Evolutionary conservation across 768 basidiomycete genomes (phyloP).

Genomic region (Serendipita sp.): DNA sequence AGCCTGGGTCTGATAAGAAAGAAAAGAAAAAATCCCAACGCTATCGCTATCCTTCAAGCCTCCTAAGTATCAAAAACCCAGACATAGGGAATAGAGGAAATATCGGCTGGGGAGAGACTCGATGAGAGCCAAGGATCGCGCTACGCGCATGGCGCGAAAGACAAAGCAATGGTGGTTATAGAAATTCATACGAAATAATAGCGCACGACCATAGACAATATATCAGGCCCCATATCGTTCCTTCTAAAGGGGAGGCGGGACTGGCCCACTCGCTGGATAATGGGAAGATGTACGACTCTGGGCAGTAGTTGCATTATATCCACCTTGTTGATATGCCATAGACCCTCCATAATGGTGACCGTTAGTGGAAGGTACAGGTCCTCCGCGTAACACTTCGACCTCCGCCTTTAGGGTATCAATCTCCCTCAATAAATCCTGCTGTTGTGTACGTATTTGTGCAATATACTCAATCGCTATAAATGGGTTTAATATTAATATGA

Average conservation of each 20-base stretch:
- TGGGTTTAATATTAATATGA: background rate
- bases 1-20: no score
- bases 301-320: background rate
- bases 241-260: background rate
- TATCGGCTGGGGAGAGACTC: no score
- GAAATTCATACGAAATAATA: no score
- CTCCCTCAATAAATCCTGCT: constrained; percentile 64
- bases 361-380: constrained; percentile 23
- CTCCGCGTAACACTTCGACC: constrained; percentile 44
- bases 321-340: background rate
- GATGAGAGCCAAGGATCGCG: no score
- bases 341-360: background rate
- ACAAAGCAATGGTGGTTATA: no score
- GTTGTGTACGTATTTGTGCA: constrained; percentile 51
- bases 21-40: no score
- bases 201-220: no score
- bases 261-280: background rate
- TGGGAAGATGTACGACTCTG: background rate
- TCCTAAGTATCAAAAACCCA: no score
- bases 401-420: constrained; percentile 66
- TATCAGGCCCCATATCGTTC: background rate
- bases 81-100: no score
- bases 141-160: no score
- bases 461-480: constrained; percentile 72
- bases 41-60: no score